These are phyloP conservation scores for Aspergillus cejpii DNA, from an alignment of 2,329 filamentous ascomycete genomes.

Conservation along the genomic window DNA sequence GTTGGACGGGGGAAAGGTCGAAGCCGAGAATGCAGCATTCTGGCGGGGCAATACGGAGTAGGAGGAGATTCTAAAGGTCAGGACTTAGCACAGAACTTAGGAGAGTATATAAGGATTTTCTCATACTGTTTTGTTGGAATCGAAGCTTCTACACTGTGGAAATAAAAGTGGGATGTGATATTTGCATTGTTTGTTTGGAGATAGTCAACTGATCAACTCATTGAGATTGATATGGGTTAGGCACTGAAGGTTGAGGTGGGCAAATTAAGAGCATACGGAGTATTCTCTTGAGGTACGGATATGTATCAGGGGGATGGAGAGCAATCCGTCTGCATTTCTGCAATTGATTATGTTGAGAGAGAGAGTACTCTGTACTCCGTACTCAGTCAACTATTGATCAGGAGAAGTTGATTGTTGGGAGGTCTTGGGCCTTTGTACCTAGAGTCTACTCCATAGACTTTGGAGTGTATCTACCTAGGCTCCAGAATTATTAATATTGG, in stretches of 20 bases:
- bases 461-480: too few species aligned
- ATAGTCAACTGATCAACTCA: neutral
- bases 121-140: too few species aligned
- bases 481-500: too few species aligned
- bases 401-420: too few species aligned
- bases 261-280: too few species aligned
- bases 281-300: neutral
- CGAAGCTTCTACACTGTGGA: too few species aligned
- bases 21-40: conserved; percentile 29
- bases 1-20: conserved; percentile 23
- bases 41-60: neutral
- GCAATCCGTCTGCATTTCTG: neutral
- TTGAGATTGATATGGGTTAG: neutral
- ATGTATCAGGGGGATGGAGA: neutral
- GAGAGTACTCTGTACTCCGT: too few species aligned
- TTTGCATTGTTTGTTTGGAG: conserved; percentile 3
- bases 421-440: too few species aligned
- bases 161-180: too few species aligned
- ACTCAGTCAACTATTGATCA: too few species aligned
- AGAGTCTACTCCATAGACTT: too few species aligned
- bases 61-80: neutral
- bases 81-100: neutral
- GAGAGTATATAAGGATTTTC: neutral
- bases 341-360: neutral
- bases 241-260: too few species aligned